Percentiles rank a stretch among this genome's conserved stretches.
Conservation (phyloP, 345 rosid genomes). For the thale cress (Arabidopsis thaliana) region DNA sequence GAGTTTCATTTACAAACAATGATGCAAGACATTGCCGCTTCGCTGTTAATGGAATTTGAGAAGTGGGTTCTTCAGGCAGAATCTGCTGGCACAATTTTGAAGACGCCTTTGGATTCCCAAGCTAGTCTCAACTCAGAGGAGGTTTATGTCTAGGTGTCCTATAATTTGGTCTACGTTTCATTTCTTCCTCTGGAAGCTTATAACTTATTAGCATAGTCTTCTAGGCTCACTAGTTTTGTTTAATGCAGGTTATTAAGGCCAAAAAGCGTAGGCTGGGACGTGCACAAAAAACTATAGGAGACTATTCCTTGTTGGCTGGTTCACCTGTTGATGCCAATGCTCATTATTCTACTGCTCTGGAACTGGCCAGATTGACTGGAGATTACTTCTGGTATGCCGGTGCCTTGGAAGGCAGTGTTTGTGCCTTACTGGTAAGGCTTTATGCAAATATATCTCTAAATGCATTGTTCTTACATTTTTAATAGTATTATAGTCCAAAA, state of each 20-base stretch:
- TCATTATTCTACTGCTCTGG: constrained; percentile 90
- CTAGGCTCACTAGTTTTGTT: constrained; percentile 41
- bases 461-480: constrained; percentile 13
- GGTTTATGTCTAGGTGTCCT: constrained; percentile 97
- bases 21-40: constrained; percentile 97
- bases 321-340: constrained; percentile 99
- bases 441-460: background rate
- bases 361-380: constrained; percentile 84
- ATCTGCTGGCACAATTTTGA: constrained; percentile 89
- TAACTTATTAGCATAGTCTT: constrained; percentile 14
- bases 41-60: constrained; percentile 91
- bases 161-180: constrained; percentile 53
- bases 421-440: constrained; percentile 82
- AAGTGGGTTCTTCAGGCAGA: constrained; percentile 94
- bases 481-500: constrained; percentile 4
- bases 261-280: constrained; percentile 93
- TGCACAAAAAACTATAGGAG: constrained; percentile 98
- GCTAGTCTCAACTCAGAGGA: constrained; percentile 98
- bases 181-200: constrained; percentile 39
- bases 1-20: constrained; percentile 93
- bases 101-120: constrained; percentile 99
- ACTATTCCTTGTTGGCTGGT: constrained; percentile 95
- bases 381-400: constrained; percentile 99
- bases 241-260: constrained; percentile 91
- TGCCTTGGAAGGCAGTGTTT: constrained; percentile 95